Evolutionary conservation across 2,329 filamentous ascomycete species (phyloP).

Genomic region (Diaporthe velutina): DNA sequence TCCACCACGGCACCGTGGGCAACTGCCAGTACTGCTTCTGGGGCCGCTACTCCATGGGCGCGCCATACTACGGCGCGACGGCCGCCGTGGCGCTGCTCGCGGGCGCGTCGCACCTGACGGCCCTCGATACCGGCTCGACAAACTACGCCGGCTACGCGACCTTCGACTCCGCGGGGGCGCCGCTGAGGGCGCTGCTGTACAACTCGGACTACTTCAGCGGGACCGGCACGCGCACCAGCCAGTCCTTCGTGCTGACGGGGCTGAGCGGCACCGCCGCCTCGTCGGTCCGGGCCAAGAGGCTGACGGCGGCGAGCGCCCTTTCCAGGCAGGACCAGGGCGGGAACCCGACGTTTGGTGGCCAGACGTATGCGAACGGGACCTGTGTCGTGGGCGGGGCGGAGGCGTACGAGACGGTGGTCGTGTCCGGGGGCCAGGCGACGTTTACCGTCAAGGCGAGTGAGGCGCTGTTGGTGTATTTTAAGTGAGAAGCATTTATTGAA

Average conservation of each 20-base stretch:
- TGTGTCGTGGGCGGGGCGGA: slow-evolving; percentile 58
- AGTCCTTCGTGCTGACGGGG: slow-evolving; percentile 58
- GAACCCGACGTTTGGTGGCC: slow-evolving; percentile 59
- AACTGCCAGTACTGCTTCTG: slow-evolving; percentile 65
- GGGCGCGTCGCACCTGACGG: slow-evolving; percentile 56
- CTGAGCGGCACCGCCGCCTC: neutral
- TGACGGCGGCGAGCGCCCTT: slow-evolving; percentile 58
- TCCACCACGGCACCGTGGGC: slow-evolving; percentile 66
- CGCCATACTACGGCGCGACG: slow-evolving; percentile 66
- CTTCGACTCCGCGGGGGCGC: slow-evolving; percentile 53
- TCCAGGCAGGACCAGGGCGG: slow-evolving; percentile 59
- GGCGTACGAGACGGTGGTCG: slow-evolving; percentile 51
- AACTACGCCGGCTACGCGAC: slow-evolving; percentile 61
- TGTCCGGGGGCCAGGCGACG: slow-evolving; percentile 51
- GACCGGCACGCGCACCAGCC: slow-evolving; percentile 49
- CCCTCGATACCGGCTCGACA: slow-evolving; percentile 57
- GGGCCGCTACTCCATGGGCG: slow-evolving; percentile 61
- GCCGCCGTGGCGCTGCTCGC: slow-evolving; percentile 60
- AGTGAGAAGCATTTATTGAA: slow-evolving; percentile 41
- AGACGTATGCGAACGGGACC: slow-evolving; percentile 58
- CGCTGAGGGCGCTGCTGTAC: slow-evolving; percentile 57
- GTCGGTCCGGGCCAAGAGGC: slow-evolving; percentile 55
- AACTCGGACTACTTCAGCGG: slow-evolving; percentile 59
- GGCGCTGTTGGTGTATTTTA: slow-evolving; percentile 61
- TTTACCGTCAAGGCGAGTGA: slow-evolving; percentile 57